These are phyloP conservation scores for Phytophthora cryptogea DNA, from an alignment of 352 stramenopile species.

Conservation along the genomic window DNA sequence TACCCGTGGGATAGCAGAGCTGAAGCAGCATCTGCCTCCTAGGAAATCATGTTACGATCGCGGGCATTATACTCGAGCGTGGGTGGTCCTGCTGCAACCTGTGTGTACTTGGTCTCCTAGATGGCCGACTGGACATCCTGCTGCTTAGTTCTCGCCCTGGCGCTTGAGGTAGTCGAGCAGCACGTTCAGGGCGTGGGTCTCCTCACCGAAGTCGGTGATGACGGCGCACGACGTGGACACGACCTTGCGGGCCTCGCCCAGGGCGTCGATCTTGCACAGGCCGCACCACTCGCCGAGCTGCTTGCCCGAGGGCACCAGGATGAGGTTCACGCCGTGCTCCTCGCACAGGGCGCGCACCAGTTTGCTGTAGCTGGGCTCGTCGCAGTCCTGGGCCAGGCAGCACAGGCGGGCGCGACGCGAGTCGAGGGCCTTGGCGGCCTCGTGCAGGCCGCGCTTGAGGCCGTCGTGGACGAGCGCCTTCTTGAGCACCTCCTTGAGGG, in stretches of 20 bases:
- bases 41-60: constrained; percentile 36
- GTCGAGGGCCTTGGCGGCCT: constrained; percentile 99
- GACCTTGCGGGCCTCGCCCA: constrained; percentile 98
- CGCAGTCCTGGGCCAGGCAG: constrained; percentile 99
- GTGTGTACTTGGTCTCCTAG: constrained; percentile 32
- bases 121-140: constrained; percentile 11
- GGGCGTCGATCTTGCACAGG: constrained; percentile 98
- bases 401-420: constrained; percentile 97
- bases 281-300: constrained; percentile 99
- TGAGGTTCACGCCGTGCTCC: constrained; percentile 94
- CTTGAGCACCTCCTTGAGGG: constrained; percentile 98
- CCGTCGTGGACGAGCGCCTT: constrained; percentile 99
- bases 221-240: constrained; percentile 98
- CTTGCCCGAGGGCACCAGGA: constrained; percentile 94
- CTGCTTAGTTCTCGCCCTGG: constrained; percentile 87
- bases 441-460: constrained; percentile 98
- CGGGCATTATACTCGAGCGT: constrained; percentile 13
- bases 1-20: constrained; percentile 24
- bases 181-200: constrained; percentile 97
- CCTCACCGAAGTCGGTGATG: constrained; percentile 99
- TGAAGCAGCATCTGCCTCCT: constrained; percentile 21
- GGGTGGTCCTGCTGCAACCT: constrained; percentile 5
- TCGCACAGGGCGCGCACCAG: constrained; percentile 97
- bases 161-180: constrained; percentile 99
- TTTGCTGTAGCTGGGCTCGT: constrained; percentile 99